Evolutionary conservation across 352 stramenopile species (phyloP), one percentile per base, ranked within the genome.

Genomic region (Peronosclerospora sorghi): DNA sequence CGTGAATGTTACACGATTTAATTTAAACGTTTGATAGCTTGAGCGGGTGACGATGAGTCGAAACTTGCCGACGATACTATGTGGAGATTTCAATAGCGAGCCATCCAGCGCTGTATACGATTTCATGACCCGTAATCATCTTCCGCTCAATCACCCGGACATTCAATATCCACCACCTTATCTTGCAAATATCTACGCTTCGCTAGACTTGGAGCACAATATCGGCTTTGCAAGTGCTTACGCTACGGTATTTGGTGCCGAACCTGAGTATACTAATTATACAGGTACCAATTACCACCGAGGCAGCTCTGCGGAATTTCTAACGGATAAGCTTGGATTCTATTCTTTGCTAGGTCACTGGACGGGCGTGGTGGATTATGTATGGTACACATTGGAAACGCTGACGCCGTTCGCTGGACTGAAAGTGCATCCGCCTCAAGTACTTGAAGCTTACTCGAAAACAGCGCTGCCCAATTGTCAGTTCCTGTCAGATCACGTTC

Each of bases 11-110:
- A 12, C 1, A 24, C 0, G 28, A 28, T 17, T 20, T 4, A 21
- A 45, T 18, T 40, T 24, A 35, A 17, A 12, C 10, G 35, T 30
- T 3, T 36, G 21, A 29, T 40, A 90, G 80, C 81, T 92, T 46
- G 75, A 93, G 35, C 77, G 73, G 5, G 54, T 90, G 8, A 71
- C 61, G 8, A 35, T 87, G 29, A 60, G 63, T 19, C 73, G 79
- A 20, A 77, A 88, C 41, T 65, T 98, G 19, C 95, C 95, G 21
- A 75, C 98, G 27, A 94, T 99, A 48, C 72, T 99, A 19, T 98
- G 94, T 61, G 96, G 96, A 30, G 96, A 99, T 59, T 98, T 99
- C 56, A 99, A 99, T 74, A 97, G 83, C 48, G 96, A 97, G 50
- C 95, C 96, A 26, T 74, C 85, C 41, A 97, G 84, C 48, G 87